These are phyloP conservation scores for Cryptosporidium canis DNA, from an alignment of 169 alveolate species.

Conservation along the genomic window DNA sequence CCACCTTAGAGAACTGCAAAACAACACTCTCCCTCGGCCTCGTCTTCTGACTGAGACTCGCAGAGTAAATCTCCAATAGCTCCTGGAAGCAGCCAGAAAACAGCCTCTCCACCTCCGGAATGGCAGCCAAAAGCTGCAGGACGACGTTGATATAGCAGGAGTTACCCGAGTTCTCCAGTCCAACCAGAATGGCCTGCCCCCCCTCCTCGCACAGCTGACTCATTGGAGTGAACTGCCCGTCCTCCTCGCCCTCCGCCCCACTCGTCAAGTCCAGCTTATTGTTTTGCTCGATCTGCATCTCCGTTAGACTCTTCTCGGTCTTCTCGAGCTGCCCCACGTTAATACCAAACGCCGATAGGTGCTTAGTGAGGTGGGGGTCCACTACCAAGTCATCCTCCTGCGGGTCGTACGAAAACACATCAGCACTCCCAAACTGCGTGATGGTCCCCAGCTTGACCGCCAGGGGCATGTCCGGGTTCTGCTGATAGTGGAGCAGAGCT, in stretches of 20 bases:
- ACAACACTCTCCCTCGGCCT: slow-evolving; percentile 21
- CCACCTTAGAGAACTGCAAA: slow-evolving; percentile 49
- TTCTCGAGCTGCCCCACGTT: slow-evolving; percentile 81
- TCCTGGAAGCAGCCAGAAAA: slow-evolving; percentile 3
- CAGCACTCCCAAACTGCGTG: slow-evolving; percentile 89
- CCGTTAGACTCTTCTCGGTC: slow-evolving; percentile 86
- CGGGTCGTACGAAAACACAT: slow-evolving; percentile 91
- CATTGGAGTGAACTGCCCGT: slow-evolving; percentile 7
- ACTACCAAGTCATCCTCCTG: slow-evolving; percentile 83
- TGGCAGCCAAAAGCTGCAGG: slow-evolving; percentile 76
- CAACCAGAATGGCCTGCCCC: slow-evolving; percentile 78
- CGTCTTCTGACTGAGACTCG: not conserved
- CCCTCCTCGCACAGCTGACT: slow-evolving; percentile 51
- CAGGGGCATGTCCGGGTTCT: slow-evolving; percentile 80
- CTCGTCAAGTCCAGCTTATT: slow-evolving; percentile 82
- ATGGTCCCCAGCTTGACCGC: slow-evolving; percentile 93
- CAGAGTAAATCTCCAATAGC: slow-evolving; percentile 25
- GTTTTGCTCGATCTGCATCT: slow-evolving; percentile 86
- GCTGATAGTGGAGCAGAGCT: slow-evolving; percentile 85
- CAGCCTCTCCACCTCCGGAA: slow-evolving; percentile 16
- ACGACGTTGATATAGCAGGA: slow-evolving; percentile 86
- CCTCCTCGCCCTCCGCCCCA: slow-evolving; percentile 77
- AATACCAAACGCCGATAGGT: slow-evolving; percentile 88
- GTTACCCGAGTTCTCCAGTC: slow-evolving; percentile 85
- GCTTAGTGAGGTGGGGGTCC: slow-evolving; percentile 87